Base-by-base conservation (phyloP, 2,329 filamentous ascomycete species). In the Epichloe sibirici region DNA sequence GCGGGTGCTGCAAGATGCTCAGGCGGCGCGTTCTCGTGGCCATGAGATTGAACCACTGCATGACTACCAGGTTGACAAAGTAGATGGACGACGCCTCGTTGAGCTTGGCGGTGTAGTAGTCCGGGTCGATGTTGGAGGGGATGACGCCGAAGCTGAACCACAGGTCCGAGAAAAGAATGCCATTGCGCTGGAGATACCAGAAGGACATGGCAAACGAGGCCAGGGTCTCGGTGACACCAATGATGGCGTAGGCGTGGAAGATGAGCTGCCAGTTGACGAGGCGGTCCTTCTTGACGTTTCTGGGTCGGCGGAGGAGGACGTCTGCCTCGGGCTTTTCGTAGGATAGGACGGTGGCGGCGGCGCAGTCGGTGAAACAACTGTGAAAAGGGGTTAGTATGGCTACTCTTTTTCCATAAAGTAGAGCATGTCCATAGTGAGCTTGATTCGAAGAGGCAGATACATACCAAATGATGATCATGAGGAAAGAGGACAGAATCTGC, bases 11-110 rank as follows among this genome's bases (percentile, higher is more conserved):
- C 65, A 90, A 82, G 57, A 90, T 78, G 52, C 78, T 79, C 23
- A 85, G 72, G 1, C 79, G 74, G 1, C 82, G 73, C 1, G 81
- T 90, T 15, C 85, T 75, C 5, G 86, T 74, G 1, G 82, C 81
- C 61, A 90, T 76, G 4, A 90, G 72, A 62, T 85, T 88, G 72
- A 89, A 89, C 74, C 82, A 83, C 73, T 88, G 84, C 85, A 90
- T 88, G 48, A 90, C 82, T 2, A 91, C 86, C 23, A 91, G 71
- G 54, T 83, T 90, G 58, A 90, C 78, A 60, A 90, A 90, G 66
- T 90, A 90, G 55, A 91, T 83, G 15, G 82, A 86, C 39, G 79
- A 84, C 0, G 84, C 85, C 55, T 78, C 74, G 56, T 83, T 84
- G 25, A 85, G 69, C 56, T 78, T 74, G 31, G 70, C 65, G 0